Conservation (phyloP, 176 grass and related monocot genomes). For the Oryza meridionalis region DNA sequence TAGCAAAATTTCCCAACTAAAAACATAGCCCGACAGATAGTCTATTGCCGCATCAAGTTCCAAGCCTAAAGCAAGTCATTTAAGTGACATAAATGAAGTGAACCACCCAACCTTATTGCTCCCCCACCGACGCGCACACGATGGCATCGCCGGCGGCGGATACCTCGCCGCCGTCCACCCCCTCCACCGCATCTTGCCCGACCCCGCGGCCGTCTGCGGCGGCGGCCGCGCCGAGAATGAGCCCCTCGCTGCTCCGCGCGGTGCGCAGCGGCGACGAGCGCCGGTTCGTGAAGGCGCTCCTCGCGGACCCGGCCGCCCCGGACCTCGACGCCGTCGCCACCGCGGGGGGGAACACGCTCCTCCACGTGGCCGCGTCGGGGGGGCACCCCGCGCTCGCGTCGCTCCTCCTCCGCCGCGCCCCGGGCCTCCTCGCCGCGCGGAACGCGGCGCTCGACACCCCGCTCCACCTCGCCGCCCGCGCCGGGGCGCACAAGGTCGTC, state of each 20-base stretch:
- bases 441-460: constrained; percentile 64
- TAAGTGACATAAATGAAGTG: not conserved
- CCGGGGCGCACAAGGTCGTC: constrained; percentile 47
- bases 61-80: too few species aligned
- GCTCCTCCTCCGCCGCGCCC: constrained; percentile 52
- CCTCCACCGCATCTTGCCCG: constrained; percentile 40
- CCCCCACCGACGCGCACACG: not conserved
- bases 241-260: constrained; percentile 44
- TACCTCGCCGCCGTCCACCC: constrained; percentile 43
- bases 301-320: constrained; percentile 44
- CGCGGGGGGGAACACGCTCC: constrained; percentile 53
- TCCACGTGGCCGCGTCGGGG: constrained; percentile 35
- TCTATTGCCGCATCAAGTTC: too few species aligned
- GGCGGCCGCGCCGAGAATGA: constrained; percentile 21
- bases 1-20: too few species aligned
- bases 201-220: constrained; percentile 18
- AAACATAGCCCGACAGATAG: not conserved
- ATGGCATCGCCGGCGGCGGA: constrained; percentile 44
- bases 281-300: constrained; percentile 60
- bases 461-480: constrained; percentile 52
- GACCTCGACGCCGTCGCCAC: constrained; percentile 50
- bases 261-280: constrained; percentile 52
- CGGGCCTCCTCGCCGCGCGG: constrained; percentile 43
- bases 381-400: constrained; percentile 41
- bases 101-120: not conserved